Base-by-base conservation (phyloP, 2,329 filamentous ascomycete species). In the Beauveria medogensis region DNA sequence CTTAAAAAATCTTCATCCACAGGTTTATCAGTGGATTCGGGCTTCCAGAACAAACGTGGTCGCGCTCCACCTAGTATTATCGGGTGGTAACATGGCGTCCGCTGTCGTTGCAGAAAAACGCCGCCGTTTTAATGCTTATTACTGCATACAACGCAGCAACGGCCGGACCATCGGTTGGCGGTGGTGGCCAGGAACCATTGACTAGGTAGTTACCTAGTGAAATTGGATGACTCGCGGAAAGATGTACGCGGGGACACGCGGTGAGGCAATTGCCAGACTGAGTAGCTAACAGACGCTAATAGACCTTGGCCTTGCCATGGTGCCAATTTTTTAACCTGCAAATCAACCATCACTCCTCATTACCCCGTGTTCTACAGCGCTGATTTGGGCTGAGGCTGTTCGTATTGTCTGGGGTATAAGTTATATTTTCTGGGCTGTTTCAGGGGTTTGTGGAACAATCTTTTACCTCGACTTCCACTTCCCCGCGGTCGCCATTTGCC, bases 11-110 rank as follows among this genome's bases (percentile, higher is more conserved):
- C 54, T 40, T 56, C n/a, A n/a, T 56, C 37, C n/a, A 14, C 6
- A 56, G n/a, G 54, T 22, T 47, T 56, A 56, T 56, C 54, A 56
- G 54, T 56, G 54, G 54, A 47, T 47, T 34, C 16, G 9, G n/a
- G 24, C 54, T 55, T 47, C 54, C 54, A 56, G 54, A 56, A 56
- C 54, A 46, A 34, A 34, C 18, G 54, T 41, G 26, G 16, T 5
- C 37, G 8, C 53, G 40, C n/a, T 30, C 53, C 26, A 28, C 53
- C 26, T 26, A 10, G 18, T 5, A 20, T 12, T 18, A 16, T 18
- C 14, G 48, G 9, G 41, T 26, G 53, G 41, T 37, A n/a, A 26
- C 51, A 41, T 53, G 51, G 34, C 51, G 30, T 16, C 30, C 30
- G 30, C 30, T 37, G 12, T 37, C 12, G 34, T 37, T 37, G 34